Conservation (phyloP, 345 rosid genomes). For the Eucalyptus cloeziana region DNA sequence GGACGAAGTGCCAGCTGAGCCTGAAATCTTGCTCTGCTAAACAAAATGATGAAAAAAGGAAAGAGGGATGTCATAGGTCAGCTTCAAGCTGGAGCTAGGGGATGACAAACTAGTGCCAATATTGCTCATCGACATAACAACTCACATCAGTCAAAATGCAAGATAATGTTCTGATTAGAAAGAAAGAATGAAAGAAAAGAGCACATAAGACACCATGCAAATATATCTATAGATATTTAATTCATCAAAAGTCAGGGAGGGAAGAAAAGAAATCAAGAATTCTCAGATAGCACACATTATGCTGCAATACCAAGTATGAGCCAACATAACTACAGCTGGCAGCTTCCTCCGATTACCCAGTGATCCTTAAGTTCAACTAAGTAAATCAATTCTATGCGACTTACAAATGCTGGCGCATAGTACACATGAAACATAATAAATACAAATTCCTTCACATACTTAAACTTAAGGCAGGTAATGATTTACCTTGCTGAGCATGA, state of each 20-base stretch:
- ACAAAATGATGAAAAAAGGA: background rate
- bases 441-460: background rate
- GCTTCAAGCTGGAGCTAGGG: background rate
- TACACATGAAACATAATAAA: background rate
- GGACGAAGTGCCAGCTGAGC: conserved; percentile 5
- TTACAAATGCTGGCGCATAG: background rate
- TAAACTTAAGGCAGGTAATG: background rate
- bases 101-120: background rate
- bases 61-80: background rate
- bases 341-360: background rate
- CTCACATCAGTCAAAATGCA: background rate
- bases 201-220: background rate
- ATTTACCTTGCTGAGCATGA: conserved; percentile 96
- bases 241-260: background rate
- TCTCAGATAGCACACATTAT: background rate
- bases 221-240: background rate
- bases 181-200: background rate
- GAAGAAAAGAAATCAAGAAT: background rate
- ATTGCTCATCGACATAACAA: background rate
- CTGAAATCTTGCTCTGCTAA: conserved; percentile 45
- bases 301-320: background rate
- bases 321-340: background rate
- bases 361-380: background rate
- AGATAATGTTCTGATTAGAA: background rate
- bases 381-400: background rate